Base-by-base conservation (phyloP, 495 filamentous ascomycete species). In the Daldinia bambusicola region DNA sequence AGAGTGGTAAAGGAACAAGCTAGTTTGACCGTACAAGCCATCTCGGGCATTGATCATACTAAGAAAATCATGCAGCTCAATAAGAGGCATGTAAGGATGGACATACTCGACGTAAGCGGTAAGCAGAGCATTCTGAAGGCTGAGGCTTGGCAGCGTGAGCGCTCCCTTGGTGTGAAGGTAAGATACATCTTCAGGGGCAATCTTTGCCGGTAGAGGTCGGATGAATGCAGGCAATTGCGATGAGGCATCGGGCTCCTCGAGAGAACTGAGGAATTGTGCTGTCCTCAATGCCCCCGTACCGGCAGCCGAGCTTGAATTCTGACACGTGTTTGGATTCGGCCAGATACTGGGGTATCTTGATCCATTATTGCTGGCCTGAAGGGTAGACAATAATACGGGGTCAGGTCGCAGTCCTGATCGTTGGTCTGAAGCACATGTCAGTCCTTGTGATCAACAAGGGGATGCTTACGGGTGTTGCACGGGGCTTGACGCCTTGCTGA, bases 41-140 rank as follows among this genome's bases (percentile, higher is more conserved):
- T 92, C 89, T 53, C 85, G 85, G 61, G 84, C 80, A 40, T 88
- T 86, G 61, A 94, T 85, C 48, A 86, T 87, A 67, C 83, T 78
- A 30, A 95, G 75, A 75, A 95, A 93, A 43, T 92, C 87, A 65
- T 90, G 86, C 65, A 93, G 78, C 67, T 97, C 92, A 55, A 97
- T 73, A 30, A 95, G 81, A n/a, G 93, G 93, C 92, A 95, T 95
- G 77, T 91, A 95, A 5, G 93, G 92, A 74, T 97, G 90, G 6
- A 95, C 93, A 78, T 89, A 95, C 75, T 95, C 90, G 58, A 94
- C 83, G 74, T 93, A 95, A 20, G 87, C 86, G 66, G 88, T 87
- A 4, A 97, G 79, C 30, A 95, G 80, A 57, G 91, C 93, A 77
- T 89, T 92, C 73, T 92, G 89, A 32, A 95, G 77, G 1, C 75